Conservation (phyloP, 2,329 filamentous ascomycete genomes). For the Cladosporium phlei region DNA sequence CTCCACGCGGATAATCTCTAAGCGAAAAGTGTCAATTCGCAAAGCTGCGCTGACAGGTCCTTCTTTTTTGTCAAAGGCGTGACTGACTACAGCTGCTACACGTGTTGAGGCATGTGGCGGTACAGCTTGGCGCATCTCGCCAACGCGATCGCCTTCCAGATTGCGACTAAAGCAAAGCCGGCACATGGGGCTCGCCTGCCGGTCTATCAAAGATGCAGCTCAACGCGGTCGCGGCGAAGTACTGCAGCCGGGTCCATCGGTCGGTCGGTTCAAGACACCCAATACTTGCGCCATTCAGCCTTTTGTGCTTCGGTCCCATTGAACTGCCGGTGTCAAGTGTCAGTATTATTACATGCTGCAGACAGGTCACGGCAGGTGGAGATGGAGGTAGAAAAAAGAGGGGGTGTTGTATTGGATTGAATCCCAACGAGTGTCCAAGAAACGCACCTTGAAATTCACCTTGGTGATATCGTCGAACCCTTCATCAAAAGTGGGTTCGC, state of each 20-base stretch:
- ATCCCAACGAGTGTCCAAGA: conserved; percentile 8
- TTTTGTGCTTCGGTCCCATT: conserved; percentile 64
- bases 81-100: no score
- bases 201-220: not conserved
- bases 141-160: not conserved
- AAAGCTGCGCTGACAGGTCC: no score
- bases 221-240: no score
- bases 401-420: not conserved
- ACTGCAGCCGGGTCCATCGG: no score
- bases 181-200: not conserved
- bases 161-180: not conserved
- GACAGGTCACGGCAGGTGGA: no score
- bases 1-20: no score
- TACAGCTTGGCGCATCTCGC: conserved; percentile 6
- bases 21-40: no score
- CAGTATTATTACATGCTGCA: conserved; percentile 6
- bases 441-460: conserved; percentile 63
- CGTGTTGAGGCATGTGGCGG: conserved; percentile 3
- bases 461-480: conserved; percentile 77
- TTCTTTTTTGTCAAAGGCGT: no score
- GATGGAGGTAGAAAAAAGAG: no score
- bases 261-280: conserved; percentile 52
- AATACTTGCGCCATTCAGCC: conserved; percentile 70
- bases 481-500: conserved; percentile 66
- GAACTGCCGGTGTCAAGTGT: conserved; percentile 48